Evolutionary conservation across 345 rosid genomes (phyloP).

Genomic region (Citrus glauca): DNA sequence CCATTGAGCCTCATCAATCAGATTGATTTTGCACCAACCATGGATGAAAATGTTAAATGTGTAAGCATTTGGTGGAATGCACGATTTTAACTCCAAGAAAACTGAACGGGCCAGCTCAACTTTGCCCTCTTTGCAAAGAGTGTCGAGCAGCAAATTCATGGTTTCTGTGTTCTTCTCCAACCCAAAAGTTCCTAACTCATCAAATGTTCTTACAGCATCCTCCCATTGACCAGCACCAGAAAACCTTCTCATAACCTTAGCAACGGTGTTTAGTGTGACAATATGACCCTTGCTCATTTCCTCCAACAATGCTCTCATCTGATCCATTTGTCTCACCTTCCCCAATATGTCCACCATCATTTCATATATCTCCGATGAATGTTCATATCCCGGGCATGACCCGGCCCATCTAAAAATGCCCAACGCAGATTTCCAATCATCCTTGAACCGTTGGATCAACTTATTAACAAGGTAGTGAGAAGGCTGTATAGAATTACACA

Average conservation of each 20-base stretch:
- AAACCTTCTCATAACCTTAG: slow-evolving; percentile 77
- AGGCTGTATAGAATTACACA: slow-evolving; percentile 33
- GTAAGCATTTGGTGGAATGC: slow-evolving; percentile 53
- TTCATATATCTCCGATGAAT: slow-evolving; percentile 41
- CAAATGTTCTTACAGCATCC: slow-evolving; percentile 66
- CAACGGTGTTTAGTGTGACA: slow-evolving; percentile 47
- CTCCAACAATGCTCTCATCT: slow-evolving; percentile 52
- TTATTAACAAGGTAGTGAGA: slow-evolving; percentile 42
- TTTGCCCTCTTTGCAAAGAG: slow-evolving; percentile 74
- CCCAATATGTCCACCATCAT: slow-evolving; percentile 70
- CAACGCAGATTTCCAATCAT: slow-evolving; percentile 81
- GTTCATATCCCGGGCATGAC: slow-evolving; percentile 40
- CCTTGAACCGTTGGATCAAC: slow-evolving; percentile 60
- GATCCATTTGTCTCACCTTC: slow-evolving; percentile 63
- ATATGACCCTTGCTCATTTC: slow-evolving; percentile 42
- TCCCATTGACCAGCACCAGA: slow-evolving; percentile 85
- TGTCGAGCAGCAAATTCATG: slow-evolving; percentile 74
- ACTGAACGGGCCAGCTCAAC: slow-evolving; percentile 62
- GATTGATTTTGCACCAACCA: slow-evolving; percentile 83
- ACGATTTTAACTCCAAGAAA: slow-evolving; percentile 56
- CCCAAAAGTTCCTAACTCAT: slow-evolving; percentile 50
- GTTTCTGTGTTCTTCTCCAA: slow-evolving; percentile 67
- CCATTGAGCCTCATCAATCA: slow-evolving; percentile 83
- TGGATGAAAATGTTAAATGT: slow-evolving; percentile 80
- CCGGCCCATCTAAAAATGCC: slow-evolving; percentile 74